Evolutionary conservation across 2,329 filamentous ascomycete genomes (phyloP), one percentile per base, ranked within the genome.

Genomic region (Chalaropsis thielavioides): DNA sequence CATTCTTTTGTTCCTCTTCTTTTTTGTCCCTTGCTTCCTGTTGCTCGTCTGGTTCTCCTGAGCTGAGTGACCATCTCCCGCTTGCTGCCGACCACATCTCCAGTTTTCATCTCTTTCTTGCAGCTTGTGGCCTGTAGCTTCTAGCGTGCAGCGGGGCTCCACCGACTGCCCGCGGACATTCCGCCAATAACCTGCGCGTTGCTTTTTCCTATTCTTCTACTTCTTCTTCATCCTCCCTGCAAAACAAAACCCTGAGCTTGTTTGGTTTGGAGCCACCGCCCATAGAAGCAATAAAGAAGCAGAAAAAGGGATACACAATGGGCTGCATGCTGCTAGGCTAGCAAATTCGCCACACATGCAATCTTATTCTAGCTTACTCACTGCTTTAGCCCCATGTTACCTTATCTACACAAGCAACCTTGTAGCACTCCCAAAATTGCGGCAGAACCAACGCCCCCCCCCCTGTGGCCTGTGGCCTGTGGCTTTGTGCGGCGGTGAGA

Each of bases 61-160:
- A n/a, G n/a, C n/a, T 38, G 8, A 3, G 1, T 38, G 35, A 38
- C 10, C 8, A 38, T 38, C 35, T 38, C 35, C 5, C 35, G 35
- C 4, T 38, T 38, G 4, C 35, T 38, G 35, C 35, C 35, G 8
- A 38, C 5, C 35, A 38, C 8, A 15, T 58, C 54, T 58, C 27
- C 54, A 58, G 54, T 58, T 58, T 58, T 58, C 54, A 58, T 58
- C 27, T 58, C 54, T 38, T 58, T 58, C 15, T n/a, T 58, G 54
- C 54, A 58, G 24, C 46, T 51, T 27, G 10, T 8, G 22, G 46
- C 15, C 10, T 58, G 54, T 15, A 58, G 24, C 46, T 51, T 27
- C 2, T 13, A 51, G 46, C 3, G 1, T 38, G 35, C 35, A 38
- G 11, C 46, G 3, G 46, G 19, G 46, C 19, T 15, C 22, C 24